These are phyloP conservation scores for Brassica napus DNA, from an alignment of 345 rosid species.

Conservation along the genomic window DNA sequence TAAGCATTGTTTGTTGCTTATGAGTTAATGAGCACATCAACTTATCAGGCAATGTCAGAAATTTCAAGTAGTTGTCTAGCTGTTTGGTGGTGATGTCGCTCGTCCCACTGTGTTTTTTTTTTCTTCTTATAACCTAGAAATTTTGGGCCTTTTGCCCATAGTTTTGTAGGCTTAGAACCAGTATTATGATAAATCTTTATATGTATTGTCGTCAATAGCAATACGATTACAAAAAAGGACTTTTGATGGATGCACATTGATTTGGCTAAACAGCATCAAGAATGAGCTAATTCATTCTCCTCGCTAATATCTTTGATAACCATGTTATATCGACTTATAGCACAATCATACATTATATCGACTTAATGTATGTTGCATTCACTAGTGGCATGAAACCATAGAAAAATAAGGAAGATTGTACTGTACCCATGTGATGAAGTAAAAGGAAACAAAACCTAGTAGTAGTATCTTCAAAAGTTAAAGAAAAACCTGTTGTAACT, in stretches of 20 bases:
- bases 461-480: background rate
- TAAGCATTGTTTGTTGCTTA: background rate
- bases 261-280: background rate
- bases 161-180: background rate
- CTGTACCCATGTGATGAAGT: background rate
- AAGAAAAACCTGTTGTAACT: conserved; percentile 27
- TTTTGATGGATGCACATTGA: background rate
- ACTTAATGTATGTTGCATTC: background rate
- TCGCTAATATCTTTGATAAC: background rate
- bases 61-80: background rate
- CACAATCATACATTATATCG: too few species aligned
- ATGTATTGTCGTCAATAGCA: background rate
- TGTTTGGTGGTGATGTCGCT: background rate
- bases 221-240: background rate
- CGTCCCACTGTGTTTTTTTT: background rate
- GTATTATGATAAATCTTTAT: background rate
- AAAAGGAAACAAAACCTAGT: background rate
- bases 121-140: background rate
- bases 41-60: background rate
- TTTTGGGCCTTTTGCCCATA: background rate
- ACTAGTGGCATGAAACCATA: background rate
- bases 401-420: background rate
- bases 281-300: background rate
- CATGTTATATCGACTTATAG: too few species aligned
- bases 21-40: background rate